Conservation (phyloP, 2,329 filamentous ascomycete genomes). For the Drechmeria coniospora region DNA sequence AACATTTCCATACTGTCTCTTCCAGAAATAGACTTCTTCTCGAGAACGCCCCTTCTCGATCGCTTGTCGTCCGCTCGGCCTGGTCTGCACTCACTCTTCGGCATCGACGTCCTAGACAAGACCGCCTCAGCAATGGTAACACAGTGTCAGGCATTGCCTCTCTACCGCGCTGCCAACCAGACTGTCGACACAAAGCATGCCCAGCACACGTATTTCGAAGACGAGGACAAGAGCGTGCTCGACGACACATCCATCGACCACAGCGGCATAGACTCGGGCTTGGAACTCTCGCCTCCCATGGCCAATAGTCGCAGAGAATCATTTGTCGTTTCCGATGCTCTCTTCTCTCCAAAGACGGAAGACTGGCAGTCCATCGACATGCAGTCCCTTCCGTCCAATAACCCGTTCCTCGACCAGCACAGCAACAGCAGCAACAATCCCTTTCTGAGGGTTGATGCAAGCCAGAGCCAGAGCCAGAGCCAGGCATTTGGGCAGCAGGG, state of each 20-base stretch:
- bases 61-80: no score
- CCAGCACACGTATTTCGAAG: slow-evolving; percentile 39
- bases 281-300: slow-evolving; percentile 50
- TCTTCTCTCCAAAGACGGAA: slow-evolving; percentile 52
- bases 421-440: slow-evolving; percentile 49
- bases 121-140: slow-evolving; percentile 36
- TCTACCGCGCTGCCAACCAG: slow-evolving; percentile 33
- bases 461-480: slow-evolving; percentile 30
- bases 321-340: slow-evolving; percentile 37
- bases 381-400: slow-evolving; percentile 48
- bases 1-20: background rate
- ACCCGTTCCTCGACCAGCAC: slow-evolving; percentile 42
- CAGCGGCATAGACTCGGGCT: slow-evolving; percentile 41
- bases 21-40: background rate
- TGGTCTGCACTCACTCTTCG: no score
- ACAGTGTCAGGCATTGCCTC: slow-evolving; percentile 33
- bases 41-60: no score
- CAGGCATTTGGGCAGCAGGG: slow-evolving; percentile 24
- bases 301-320: slow-evolving; percentile 47
- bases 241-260: slow-evolving; percentile 47
- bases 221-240: slow-evolving; percentile 43
- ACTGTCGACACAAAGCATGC: slow-evolving; percentile 37
- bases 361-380: slow-evolving; percentile 50
- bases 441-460: slow-evolving; percentile 49
- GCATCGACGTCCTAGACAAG: no score